A percentile compares a stretch with the other conserved stretches of the same genome.
phyloP scores from a whole-genome alignment of 306 rosid genomes.

The Begonia peltatifolia region DNA sequence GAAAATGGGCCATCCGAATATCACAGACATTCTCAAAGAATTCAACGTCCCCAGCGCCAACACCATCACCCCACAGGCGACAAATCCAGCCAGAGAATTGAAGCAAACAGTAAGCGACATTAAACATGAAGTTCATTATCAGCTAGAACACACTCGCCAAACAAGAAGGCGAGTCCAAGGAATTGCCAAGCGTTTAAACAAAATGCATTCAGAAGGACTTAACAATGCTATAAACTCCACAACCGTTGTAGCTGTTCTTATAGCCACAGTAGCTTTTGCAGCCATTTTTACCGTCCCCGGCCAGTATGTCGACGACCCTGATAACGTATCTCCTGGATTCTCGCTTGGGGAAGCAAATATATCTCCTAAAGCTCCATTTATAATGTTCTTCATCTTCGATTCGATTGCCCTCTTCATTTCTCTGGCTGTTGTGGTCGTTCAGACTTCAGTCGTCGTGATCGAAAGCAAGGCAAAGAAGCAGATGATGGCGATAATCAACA shows the following conservation, averaged over 20 bases:
- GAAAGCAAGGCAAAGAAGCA: conserved; percentile 99
- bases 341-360: conserved; percentile 84
- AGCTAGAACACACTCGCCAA: conserved; percentile 92
- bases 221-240: conserved; percentile 96
- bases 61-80: conserved; percentile 37
- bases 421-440: conserved; percentile 91
- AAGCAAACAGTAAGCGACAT: conserved; percentile 94
- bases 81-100: conserved; percentile 55
- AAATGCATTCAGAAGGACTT: conserved; percentile 85
- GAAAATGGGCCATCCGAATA: conserved; percentile 38
- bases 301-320: conserved; percentile 58
- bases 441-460: conserved; percentile 84
- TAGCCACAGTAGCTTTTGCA: conserved; percentile 93
- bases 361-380: conserved; percentile 42
- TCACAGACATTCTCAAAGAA: conserved; percentile 42
- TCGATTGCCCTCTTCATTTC: conserved; percentile 86
- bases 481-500: conserved; percentile 93
- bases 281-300: conserved; percentile 94
- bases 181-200: conserved; percentile 87
- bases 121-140: conserved; percentile 84
- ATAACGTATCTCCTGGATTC: conserved; percentile 31
- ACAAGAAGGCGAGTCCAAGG: conserved; percentile 91
- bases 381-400: conserved; percentile 70
- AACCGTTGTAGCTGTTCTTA: conserved; percentile 90
- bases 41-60: conserved; percentile 63